phyloP scores from a whole-genome alignment of 345 rosid species.

The Citrus trifoliata region DNA sequence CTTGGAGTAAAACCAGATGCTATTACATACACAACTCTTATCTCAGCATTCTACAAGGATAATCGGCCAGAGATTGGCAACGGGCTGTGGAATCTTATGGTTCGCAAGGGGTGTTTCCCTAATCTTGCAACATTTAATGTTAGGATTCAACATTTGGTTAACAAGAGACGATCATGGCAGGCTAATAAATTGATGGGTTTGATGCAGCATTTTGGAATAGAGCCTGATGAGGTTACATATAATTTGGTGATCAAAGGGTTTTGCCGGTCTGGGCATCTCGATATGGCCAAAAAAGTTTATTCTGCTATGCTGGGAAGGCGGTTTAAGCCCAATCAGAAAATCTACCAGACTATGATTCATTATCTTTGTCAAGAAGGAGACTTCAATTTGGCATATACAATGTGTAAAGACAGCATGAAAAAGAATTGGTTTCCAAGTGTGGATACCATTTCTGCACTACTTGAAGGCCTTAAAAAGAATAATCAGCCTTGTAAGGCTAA shows the following conservation, averaged over 20 bases:
- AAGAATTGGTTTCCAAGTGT: conserved; percentile 63
- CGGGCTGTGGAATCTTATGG: conserved; percentile 83
- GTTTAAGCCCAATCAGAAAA: conserved; percentile 53
- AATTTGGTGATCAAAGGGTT: conserved; percentile 84
- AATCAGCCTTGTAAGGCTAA: conserved; percentile 50
- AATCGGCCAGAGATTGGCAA: conserved; percentile 54
- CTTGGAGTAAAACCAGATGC: conserved; percentile 63
- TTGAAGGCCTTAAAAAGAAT: conserved; percentile 49
- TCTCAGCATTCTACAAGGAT: conserved; percentile 59
- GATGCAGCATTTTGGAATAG: conserved; percentile 57
- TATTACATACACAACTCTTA: conserved; percentile 69
- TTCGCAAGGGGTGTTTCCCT: conserved; percentile 68
- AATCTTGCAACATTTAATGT: conserved; percentile 72
- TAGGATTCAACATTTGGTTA: conserved; percentile 69
- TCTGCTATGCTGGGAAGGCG: conserved; percentile 52
- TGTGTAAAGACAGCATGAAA: conserved; percentile 71
- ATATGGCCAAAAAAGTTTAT: conserved; percentile 77
- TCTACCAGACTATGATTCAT: conserved; percentile 83
- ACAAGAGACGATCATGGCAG: conserved; percentile 57
- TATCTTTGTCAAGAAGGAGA: conserved; percentile 61
- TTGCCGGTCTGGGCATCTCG: conserved; percentile 56
- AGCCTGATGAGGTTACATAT: conserved; percentile 64
- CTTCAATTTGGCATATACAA: conserved; percentile 59
- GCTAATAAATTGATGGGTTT: conserved; percentile 60
- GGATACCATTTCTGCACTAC: conserved; percentile 49